Base-by-base conservation (phyloP, 75 land plant genomes). In the Pinus albicaulis region DNA sequence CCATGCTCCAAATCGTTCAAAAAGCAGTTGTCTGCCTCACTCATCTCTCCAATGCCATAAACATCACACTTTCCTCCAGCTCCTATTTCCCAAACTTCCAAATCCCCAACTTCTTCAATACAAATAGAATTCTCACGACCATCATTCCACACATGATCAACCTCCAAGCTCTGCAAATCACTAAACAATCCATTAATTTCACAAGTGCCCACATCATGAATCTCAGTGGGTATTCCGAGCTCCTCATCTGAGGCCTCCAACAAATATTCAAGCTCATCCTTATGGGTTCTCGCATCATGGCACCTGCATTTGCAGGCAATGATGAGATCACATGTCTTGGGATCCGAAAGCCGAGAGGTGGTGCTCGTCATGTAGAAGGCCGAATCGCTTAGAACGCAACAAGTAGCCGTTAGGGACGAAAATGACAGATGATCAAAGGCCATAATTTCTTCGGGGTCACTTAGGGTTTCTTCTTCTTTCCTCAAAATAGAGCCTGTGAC, bases 161-260 rank as follows among this genome's bases (percentile, higher is more conserved):
- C 3, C 36, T 68, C 41, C 3, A 17, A 20, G 10, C 12, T 8
- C 20, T 41, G 48, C 44, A 36, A 34, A 68, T 36, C 19, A 34
- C 52, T 38, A 5, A 68, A 68, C 36, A 64, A 1, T 34, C 20
- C 68, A 64, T 63, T 63, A 7, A 34, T 14, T 44, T 44, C 52
- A 28, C 66, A 63, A 63, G 10, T 23, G 7, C 71, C 71, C 20
- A 13, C 20, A 65, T 65, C 16, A 19, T 19, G 17, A 31, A 6
- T 4, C 36, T 68, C 48, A 20, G 48, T 38, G n/a, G 71, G 71
- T 19, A 68, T 38, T 11, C 71, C 71, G 41, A 68, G 71, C 71
- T 68, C 71, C 12, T 68, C 71, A 68, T 68, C 71, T n/a, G 71
- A 68, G 23, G 71, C 71, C 52, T 38, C 71, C 48, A 68, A n/a